phyloP scores from a whole-genome alignment of 2,329 filamentous ascomycete species.

The Xylaria arbuscula region DNA sequence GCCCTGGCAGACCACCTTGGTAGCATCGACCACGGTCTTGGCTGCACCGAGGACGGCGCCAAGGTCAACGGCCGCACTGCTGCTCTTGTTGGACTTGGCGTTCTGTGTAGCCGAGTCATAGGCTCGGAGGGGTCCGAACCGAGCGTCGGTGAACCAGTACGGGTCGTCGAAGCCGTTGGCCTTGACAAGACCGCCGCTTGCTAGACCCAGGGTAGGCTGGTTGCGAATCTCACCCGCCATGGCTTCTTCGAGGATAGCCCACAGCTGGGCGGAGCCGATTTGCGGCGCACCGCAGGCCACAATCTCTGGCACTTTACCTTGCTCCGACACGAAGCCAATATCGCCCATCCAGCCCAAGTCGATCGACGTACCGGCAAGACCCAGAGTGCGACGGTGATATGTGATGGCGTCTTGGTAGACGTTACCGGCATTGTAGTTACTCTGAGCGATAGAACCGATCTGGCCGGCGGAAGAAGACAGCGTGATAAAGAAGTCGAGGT shows the following conservation, averaged over 20 bases:
- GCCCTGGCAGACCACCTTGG: conserved; percentile 42
- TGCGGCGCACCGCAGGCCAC: conserved; percentile 46
- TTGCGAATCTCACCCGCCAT: conserved; percentile 43
- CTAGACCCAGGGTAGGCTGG: conserved; percentile 46
- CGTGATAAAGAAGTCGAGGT: conserved; percentile 49
- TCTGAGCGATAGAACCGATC: conserved; percentile 49
- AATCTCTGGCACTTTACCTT: conserved; percentile 47
- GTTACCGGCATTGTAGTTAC: conserved; percentile 49
- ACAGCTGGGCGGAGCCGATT: conserved; percentile 43
- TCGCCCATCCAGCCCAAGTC: conserved; percentile 47
- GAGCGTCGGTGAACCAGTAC: conserved; percentile 48
- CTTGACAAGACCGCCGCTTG: conserved; percentile 46
- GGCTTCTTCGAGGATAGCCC: conserved; percentile 43
- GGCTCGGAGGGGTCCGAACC: conserved; percentile 44
- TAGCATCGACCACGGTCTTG: conserved; percentile 41
- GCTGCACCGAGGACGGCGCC: conserved; percentile 40
- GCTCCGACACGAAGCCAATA: conserved; percentile 46
- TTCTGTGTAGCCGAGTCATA: conserved; percentile 41
- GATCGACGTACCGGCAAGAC: conserved; percentile 45
- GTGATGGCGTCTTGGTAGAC: conserved; percentile 48
- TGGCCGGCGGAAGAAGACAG: conserved; percentile 47
- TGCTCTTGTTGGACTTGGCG: conserved; percentile 38
- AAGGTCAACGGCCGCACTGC: conserved; percentile 38
- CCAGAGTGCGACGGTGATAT: conserved; percentile 44
- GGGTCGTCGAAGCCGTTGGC: conserved; percentile 47